phyloP scores from a whole-genome alignment of 2,329 filamentous ascomycete genomes.

The Sporothrix phasma region DNA sequence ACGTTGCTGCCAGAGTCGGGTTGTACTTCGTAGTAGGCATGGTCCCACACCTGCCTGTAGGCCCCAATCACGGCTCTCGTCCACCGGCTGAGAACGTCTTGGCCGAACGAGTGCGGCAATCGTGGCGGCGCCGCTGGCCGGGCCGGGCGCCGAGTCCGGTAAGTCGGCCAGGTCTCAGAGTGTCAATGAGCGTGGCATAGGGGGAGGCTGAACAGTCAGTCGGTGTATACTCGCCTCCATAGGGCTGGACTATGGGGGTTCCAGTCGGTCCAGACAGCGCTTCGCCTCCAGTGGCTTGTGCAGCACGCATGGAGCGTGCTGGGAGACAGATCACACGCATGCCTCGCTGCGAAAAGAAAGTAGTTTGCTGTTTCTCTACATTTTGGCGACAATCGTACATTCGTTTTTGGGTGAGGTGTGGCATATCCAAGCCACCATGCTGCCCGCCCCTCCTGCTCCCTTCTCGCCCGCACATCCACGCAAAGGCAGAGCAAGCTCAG shows the following conservation, averaged over 20 bases:
- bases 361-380: background rate
- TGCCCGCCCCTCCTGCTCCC: background rate
- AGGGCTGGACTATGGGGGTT: too few species aligned
- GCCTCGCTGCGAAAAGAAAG: background rate
- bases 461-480: background rate
- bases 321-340: background rate
- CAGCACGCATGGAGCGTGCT: background rate
- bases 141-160: slow-evolving; percentile 27
- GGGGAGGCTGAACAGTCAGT: too few species aligned
- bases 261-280: background rate
- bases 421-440: background rate
- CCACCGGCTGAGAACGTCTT: slow-evolving; percentile 41
- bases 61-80: slow-evolving; percentile 44
- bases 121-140: slow-evolving; percentile 30
- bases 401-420: background rate
- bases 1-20: slow-evolving; percentile 26
- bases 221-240: too few species aligned
- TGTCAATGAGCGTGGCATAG: too few species aligned
- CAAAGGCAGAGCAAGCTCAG: background rate
- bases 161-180: slow-evolving; percentile 32
- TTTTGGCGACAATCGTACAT: background rate
- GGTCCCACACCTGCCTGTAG: slow-evolving; percentile 43
- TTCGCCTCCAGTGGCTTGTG: background rate
- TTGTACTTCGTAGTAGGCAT: slow-evolving; percentile 40
- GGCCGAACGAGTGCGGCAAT: slow-evolving; percentile 37